These are phyloP conservation scores for Calycina marina DNA, from an alignment of 2,329 filamentous ascomycete genomes.

Conservation along the genomic window DNA sequence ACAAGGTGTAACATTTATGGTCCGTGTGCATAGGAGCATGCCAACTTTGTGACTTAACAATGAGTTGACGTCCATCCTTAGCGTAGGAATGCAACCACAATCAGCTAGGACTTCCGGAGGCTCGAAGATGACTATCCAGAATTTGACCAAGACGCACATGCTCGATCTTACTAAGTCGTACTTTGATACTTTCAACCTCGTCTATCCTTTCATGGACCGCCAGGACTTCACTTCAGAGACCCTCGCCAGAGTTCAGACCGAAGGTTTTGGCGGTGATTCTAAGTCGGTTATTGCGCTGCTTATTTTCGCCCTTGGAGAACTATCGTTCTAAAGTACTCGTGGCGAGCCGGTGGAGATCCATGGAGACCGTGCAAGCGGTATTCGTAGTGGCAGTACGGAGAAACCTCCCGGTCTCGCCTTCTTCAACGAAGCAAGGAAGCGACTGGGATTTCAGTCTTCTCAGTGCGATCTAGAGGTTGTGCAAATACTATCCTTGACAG, in stretches of 20 bases:
- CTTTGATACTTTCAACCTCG: constrained; percentile 43
- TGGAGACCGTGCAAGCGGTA: constrained; percentile 33
- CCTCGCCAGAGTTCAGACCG: constrained; percentile 29
- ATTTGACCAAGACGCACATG: constrained; percentile 35
- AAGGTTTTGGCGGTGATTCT: constrained; percentile 34
- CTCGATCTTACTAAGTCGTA: constrained; percentile 36
- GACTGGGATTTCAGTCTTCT: constrained; percentile 41
- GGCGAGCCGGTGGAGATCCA: constrained; percentile 30
- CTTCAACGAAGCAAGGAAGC: constrained; percentile 46
- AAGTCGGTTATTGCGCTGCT: constrained; percentile 38
- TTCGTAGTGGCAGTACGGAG: constrained; percentile 34
- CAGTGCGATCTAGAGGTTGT: constrained; percentile 43
- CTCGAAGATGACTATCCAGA: constrained; percentile 17
- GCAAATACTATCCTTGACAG: constrained; percentile 41
- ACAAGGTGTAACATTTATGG: constrained; percentile 25
- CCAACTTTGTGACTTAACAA: constrained; percentile 13
- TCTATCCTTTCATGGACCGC: constrained; percentile 43
- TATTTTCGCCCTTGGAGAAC: constrained; percentile 43
- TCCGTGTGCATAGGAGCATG: constrained; percentile 19
- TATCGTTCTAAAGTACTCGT: constrained; percentile 35
- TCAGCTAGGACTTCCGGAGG: constrained; percentile 15
- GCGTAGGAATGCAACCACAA: constrained; percentile 20
- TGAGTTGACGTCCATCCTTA: constrained; percentile 9
- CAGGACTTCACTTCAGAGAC: constrained; percentile 35
- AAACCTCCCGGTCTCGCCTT: constrained; percentile 42